Base-by-base conservation (phyloP, 768 basidiomycete species). In the Amanita muscaria region DNA sequence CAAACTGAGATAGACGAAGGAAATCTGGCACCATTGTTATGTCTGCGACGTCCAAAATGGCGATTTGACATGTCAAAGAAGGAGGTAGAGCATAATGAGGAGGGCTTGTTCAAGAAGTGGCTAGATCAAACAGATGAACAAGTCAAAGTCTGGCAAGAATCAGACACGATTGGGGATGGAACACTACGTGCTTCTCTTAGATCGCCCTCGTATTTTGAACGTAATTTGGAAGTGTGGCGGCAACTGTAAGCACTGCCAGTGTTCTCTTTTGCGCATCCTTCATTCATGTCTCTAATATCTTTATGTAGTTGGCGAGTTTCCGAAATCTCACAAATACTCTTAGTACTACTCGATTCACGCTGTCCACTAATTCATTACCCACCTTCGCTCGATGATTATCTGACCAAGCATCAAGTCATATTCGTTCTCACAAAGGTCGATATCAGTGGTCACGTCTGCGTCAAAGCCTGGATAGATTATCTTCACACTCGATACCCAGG, bases 181-280 rank as follows among this genome's bases (percentile, higher is more conserved):
- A 44, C 33, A 38, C 45, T 52, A 5, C 40, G 46, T 11, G 7
- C 44, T 16, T 69, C 80, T 73, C 79, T 79, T 8, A 64, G 66
- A 34, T 83, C 87, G 3, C 79, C 84, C 2, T 81, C 84, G 1
- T 81, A 83, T 61, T 96, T 80, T 59, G 92, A 96, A 62, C 74
- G 87, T 32, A 96, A 97, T 59, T 55, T 96, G 35, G 88, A 96
- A 57, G 91, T 96, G 11, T 97, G 92, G 92, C 66, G 93, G 50
- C 94, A 97, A 65, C 65, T 97, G 79, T 88, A 61, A 53, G 84
- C 71, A 29, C 6, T 27, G 31, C 25, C 12, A 29, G 6, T 12
- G 6, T 12, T 36, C 2, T 41, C 38, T 24, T 29, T 45, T 40
- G 16, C 27, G 19, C 23, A 15, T 19, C 44, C 37, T 45, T 32